Percentiles rank a stretch among this genome's conserved stretches.
Conservation (phyloP, 768 basidiomycete genomes). For the Amanita molliuscula region DNA sequence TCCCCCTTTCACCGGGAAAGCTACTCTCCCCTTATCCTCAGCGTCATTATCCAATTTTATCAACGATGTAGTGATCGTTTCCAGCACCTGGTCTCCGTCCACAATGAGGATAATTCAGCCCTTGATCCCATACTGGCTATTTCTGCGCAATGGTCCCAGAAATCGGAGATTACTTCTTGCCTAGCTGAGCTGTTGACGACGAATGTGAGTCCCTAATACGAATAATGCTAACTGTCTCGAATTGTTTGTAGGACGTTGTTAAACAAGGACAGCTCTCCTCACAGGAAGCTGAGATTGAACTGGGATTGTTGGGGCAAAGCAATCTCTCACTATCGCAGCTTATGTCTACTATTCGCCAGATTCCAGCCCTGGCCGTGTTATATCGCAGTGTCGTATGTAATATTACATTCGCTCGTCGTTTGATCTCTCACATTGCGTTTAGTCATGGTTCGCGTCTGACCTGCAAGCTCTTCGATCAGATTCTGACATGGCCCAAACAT, state of each 20-base stretch:
- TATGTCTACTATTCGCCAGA: constrained; percentile 58
- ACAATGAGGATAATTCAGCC: constrained; percentile 18
- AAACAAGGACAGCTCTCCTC: constrained; percentile 49
- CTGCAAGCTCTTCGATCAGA: constrained; percentile 56
- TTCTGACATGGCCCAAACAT: constrained; percentile 50
- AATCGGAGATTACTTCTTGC: constrained; percentile 66
- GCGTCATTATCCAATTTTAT: constrained; percentile 93
- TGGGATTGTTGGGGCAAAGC: constrained; percentile 48
- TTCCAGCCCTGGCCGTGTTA: constrained; percentile 66
- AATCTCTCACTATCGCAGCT: constrained; percentile 53
- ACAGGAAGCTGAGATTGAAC: constrained; percentile 76
- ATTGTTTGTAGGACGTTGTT: background rate
- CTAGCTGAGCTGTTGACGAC: constrained; percentile 52
- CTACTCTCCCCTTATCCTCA: constrained; percentile 87
- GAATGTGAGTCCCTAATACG: constrained; percentile 29
- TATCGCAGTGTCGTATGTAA: constrained; percentile 77
- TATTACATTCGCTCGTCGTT: background rate
- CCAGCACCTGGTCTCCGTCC: constrained; percentile 52
- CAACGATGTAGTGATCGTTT: constrained; percentile 88
- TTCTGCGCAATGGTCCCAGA: constrained; percentile 78
- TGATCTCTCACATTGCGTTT: constrained; percentile 2
- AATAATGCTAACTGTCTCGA: background rate
- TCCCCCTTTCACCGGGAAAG: constrained; percentile 94
- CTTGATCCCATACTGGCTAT: constrained; percentile 41
- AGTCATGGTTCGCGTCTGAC: constrained; percentile 83